These are phyloP conservation scores for Rubroshorea leprosula DNA, from an alignment of 345 rosid species.

Conservation along the genomic window DNA sequence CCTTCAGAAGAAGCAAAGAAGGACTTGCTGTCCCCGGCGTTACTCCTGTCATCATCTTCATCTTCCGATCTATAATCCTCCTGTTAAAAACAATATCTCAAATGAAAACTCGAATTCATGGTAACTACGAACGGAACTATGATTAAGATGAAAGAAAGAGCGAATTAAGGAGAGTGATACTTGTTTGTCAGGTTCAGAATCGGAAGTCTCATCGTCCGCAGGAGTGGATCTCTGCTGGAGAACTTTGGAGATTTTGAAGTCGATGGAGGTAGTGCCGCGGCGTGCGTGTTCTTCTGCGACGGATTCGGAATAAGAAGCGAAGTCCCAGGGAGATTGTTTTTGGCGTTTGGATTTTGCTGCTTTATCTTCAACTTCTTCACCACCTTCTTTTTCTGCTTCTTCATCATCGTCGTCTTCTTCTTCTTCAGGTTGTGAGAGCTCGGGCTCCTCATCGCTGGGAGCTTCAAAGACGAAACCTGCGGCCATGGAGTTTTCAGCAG, in stretches of 20 bases:
- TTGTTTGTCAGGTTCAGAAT: slow-evolving; percentile 56
- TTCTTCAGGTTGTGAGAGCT: slow-evolving; percentile 25
- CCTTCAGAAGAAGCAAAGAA: slow-evolving; percentile 69
- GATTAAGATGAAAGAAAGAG: neutral
- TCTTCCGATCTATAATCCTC: slow-evolving; percentile 65
- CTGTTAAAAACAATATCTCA: slow-evolving; percentile 22
- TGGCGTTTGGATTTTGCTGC: slow-evolving; percentile 15
- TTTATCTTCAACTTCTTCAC: slow-evolving; percentile 24
- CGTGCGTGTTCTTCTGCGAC: slow-evolving; percentile 91
- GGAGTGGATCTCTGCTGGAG: slow-evolving; percentile 38
- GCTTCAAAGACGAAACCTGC: slow-evolving; percentile 49
- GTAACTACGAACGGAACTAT: too few relatives aligned
- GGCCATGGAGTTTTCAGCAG: slow-evolving; percentile 30
- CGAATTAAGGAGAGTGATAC: slow-evolving; percentile 23
- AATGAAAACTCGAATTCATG: slow-evolving; percentile 1
- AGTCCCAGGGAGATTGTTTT: slow-evolving; percentile 88
- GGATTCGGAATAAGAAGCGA: slow-evolving; percentile 71
- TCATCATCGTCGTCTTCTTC: slow-evolving; percentile 35
- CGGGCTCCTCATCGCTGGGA: slow-evolving; percentile 67
- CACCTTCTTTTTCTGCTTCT: slow-evolving; percentile 25
- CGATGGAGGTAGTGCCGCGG: slow-evolving; percentile 84
- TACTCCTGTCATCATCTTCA: slow-evolving; percentile 43
- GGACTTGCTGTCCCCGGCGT: slow-evolving; percentile 38
- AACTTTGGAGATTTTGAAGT: slow-evolving; percentile 67
- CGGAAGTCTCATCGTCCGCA: slow-evolving; percentile 31